phyloP scores from a whole-genome alignment of 192 early-diverging fungal species.

The Gigaspora rosea region DNA sequence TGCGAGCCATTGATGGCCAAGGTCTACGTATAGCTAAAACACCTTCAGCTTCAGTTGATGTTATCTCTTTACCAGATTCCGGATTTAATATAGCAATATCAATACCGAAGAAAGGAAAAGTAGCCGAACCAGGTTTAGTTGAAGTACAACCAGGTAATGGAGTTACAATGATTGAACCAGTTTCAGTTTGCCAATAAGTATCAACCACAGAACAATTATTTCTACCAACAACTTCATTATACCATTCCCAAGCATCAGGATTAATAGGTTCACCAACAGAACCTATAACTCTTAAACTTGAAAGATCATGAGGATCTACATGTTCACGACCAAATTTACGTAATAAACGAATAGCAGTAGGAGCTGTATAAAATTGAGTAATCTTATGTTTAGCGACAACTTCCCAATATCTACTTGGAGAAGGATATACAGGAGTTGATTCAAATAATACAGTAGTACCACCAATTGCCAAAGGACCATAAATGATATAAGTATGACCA shows the following conservation, averaged over 20 bases:
- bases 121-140: slow-evolving; percentile 95
- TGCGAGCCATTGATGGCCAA: slow-evolving; percentile 56
- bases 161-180: slow-evolving; percentile 89
- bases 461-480: slow-evolving; percentile 87
- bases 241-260: slow-evolving; percentile 98
- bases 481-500: slow-evolving; percentile 89
- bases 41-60: slow-evolving; percentile 86
- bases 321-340: slow-evolving; percentile 80
- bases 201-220: slow-evolving; percentile 91
- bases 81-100: slow-evolving; percentile 86
- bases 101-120: slow-evolving; percentile 96
- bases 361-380: slow-evolving; percentile 98
- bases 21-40: slow-evolving; percentile 80
- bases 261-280: slow-evolving; percentile 98
- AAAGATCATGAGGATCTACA: slow-evolving; percentile 78
- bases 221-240: slow-evolving; percentile 87
- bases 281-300: slow-evolving; percentile 85
- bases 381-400: slow-evolving; percentile 87
- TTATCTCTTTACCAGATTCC: slow-evolving; percentile 77
- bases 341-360: slow-evolving; percentile 96
- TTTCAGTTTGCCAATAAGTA: slow-evolving; percentile 96
- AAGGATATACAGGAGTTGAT: slow-evolving; percentile 92
- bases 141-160: slow-evolving; percentile 87
- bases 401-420: slow-evolving; percentile 80
- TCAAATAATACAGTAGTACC: slow-evolving; percentile 94